phyloP scores from a whole-genome alignment of 2,329 filamentous ascomycete genomes.

The Bimuria novae-zelandiae region DNA sequence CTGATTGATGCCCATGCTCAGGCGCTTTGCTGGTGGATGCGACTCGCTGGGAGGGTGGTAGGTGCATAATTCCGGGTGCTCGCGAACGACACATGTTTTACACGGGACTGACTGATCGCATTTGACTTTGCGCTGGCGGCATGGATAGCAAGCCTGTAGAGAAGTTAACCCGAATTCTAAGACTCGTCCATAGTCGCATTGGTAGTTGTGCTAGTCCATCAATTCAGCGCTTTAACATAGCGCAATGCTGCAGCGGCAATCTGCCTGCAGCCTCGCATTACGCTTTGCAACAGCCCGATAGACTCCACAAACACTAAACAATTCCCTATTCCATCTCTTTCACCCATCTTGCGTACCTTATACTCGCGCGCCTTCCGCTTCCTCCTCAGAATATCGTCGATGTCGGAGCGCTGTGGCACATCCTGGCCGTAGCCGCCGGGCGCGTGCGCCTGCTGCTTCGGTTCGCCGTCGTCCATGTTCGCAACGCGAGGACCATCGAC shows the following conservation, averaged over 20 bases:
- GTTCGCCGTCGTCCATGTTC: slow-evolving; percentile 37
- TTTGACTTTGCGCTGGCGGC: slow-evolving; percentile 53
- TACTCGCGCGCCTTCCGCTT: slow-evolving; percentile 58
- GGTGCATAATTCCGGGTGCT: slow-evolving; percentile 56
- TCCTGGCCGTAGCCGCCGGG: slow-evolving; percentile 28
- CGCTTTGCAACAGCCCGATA: neutral
- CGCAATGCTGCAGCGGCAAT: neutral
- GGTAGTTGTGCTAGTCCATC: neutral
- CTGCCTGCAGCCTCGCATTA: neutral
- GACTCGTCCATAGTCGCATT: neutral
- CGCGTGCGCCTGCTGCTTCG: slow-evolving; percentile 31
- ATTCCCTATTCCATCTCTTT: neutral
- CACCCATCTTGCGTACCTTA: slow-evolving; percentile 42
- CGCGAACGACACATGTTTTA: slow-evolving; percentile 56
- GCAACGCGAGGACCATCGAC: slow-evolving; percentile 19
- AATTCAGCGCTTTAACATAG: neutral
- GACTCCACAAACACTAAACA: neutral
- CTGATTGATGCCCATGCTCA: slow-evolving; percentile 39
- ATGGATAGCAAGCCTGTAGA: slow-evolving; percentile 54
- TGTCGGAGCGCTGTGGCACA: slow-evolving; percentile 50
- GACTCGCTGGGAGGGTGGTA: slow-evolving; percentile 48
- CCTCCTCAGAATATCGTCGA: slow-evolving; percentile 55
- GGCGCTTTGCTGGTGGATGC: slow-evolving; percentile 47
- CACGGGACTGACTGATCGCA: slow-evolving; percentile 55
- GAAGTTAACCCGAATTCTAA: slow-evolving; percentile 20